These are phyloP conservation scores for Pythium periplocum DNA, from an alignment of 352 stramenopile genomes.

Conservation along the genomic window DNA sequence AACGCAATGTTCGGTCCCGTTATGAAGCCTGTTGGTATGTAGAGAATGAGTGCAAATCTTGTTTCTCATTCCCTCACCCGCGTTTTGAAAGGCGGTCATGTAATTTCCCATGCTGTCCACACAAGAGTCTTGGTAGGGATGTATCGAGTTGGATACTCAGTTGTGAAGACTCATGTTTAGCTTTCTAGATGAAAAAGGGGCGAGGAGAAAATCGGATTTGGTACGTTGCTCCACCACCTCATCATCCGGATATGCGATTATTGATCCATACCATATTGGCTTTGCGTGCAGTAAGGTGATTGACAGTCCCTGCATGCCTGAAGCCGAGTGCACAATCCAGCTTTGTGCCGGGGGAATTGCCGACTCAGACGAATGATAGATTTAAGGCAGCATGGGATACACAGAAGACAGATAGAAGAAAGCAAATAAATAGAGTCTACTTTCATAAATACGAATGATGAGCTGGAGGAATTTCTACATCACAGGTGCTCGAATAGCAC, in stretches of 20 bases:
- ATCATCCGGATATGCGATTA: no score
- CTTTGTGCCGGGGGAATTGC: slow-evolving; percentile 57
- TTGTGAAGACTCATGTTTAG: background rate
- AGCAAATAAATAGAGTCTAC: slow-evolving; percentile 13
- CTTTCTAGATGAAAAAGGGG: slow-evolving; percentile 84
- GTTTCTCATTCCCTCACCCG: no score
- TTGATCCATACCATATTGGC: no score
- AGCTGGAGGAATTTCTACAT: slow-evolving; percentile 27
- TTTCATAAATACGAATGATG: slow-evolving; percentile 37
- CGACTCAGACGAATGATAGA: slow-evolving; percentile 47
- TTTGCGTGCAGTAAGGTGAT: slow-evolving; percentile 59
- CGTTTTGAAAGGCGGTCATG: slow-evolving; percentile 46
- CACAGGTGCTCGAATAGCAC: slow-evolving; percentile 25
- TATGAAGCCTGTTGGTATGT: slow-evolving; percentile 81
- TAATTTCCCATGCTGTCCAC: slow-evolving; percentile 97
- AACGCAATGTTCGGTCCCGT: slow-evolving; percentile 80
- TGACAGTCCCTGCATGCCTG: slow-evolving; percentile 81
- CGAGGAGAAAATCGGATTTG: slow-evolving; percentile 88
- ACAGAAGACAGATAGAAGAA: slow-evolving; percentile 2
- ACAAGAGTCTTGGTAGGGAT: slow-evolving; percentile 89
- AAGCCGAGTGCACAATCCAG: slow-evolving; percentile 78
- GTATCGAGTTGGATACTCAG: background rate
- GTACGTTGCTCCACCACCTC: slow-evolving; percentile 16
- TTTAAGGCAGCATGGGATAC: background rate
- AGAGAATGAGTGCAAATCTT: no score